Conservation (phyloP, 2,329 filamentous ascomycete species). For the Bimuria novae-zelandiae region DNA sequence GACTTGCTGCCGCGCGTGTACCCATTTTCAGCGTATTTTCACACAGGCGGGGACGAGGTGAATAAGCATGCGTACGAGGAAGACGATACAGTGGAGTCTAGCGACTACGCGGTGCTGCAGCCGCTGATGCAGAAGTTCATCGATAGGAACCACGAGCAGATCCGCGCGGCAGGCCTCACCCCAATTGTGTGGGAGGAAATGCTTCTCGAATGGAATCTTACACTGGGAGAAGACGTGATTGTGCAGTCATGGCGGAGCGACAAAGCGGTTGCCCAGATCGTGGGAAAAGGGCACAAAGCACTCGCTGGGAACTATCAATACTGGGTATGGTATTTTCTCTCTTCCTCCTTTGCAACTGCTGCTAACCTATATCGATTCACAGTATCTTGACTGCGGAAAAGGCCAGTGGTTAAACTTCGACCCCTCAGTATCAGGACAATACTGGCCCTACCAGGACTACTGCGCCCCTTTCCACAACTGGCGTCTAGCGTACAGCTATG, state of each 20-base stretch:
- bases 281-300: conserved; percentile 68
- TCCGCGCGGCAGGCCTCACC: conserved; percentile 66
- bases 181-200: conserved; percentile 92
- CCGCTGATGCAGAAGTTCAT: conserved; percentile 81
- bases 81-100: conserved; percentile 70
- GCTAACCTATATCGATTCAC: not conserved
- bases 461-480: conserved; percentile 81
- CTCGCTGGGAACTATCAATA: conserved; percentile 77
- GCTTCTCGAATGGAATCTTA: conserved; percentile 76
- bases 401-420: conserved; percentile 78
- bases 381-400: conserved; percentile 84
- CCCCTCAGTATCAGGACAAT: conserved; percentile 56
- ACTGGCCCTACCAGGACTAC: conserved; percentile 79
- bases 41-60: conserved; percentile 87
- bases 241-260: conserved; percentile 79
- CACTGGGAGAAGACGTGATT: conserved; percentile 70
- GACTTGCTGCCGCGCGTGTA: conserved; percentile 68
- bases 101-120: conserved; percentile 65
- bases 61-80: conserved; percentile 75
- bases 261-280: conserved; percentile 63
- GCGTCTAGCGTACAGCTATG: conserved; percentile 79
- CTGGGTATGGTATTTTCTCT: conserved; percentile 59
- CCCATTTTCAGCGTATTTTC: conserved; percentile 76
- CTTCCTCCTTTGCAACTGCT: not conserved
- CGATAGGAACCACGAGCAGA: conserved; percentile 68